A percentile compares a stretch with the other conserved stretches of the same genome.
These are phyloP conservation scores for Yamadazyma philogaea DNA, from an alignment of 805 yeast genomes.

Conservation along the genomic window DNA sequence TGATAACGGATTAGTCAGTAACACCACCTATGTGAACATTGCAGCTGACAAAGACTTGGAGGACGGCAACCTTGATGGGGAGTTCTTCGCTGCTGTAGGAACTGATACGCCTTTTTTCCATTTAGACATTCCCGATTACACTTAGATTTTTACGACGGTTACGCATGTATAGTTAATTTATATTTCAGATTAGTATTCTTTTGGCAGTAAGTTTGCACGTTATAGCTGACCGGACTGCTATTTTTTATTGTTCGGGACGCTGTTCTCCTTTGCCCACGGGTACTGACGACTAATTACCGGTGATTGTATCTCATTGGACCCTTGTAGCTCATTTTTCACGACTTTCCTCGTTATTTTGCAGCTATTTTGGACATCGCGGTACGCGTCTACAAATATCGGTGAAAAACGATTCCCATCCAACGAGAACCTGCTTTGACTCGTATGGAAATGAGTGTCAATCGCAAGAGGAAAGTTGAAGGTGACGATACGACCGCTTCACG, in stretches of 20 bases:
- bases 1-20: constrained; percentile 38
- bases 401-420: neutral
- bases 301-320: too few species aligned
- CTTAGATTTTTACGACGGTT: neutral
- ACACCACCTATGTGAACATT: constrained; percentile 39
- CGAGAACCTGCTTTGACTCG: constrained; percentile 10
- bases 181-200: neutral
- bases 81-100: constrained; percentile 52
- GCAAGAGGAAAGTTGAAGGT: constrained; percentile 6
- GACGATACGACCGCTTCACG: neutral
- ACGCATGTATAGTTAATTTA: neutral
- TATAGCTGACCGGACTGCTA: too few species aligned
- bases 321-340: too few species aligned
- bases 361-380: neutral
- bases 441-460: neutral
- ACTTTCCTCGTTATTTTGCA: neutral
- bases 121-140: constrained; percentile 65
- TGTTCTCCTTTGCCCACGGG: too few species aligned
- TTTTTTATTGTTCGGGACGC: too few species aligned
- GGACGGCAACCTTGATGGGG: constrained; percentile 16
- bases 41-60: constrained; percentile 35
- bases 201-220: too few species aligned
- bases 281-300: too few species aligned
- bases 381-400: neutral
- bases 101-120: constrained; percentile 78